Percentiles rank a stretch among this genome's conserved stretches.
phyloP scores from a whole-genome alignment of 768 basidiomycete species.

The Cystobasidium ongulense region DNA sequence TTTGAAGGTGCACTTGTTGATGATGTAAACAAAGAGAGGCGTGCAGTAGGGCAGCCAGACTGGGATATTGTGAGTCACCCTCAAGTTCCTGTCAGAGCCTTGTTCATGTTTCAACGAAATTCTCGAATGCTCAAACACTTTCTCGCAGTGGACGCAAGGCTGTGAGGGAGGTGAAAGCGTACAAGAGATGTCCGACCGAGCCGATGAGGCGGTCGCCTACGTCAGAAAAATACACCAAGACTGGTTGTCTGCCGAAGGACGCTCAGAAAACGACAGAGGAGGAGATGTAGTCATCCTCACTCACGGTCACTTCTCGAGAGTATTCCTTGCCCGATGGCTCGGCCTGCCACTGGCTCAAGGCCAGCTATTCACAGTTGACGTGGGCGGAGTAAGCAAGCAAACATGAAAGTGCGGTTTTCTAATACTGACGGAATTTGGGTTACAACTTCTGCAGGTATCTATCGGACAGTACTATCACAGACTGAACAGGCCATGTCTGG shows the following conservation, averaged over 20 bases:
- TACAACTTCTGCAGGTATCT: conserved; percentile 6
- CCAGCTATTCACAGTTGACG: conserved; percentile 34
- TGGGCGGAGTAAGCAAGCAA: conserved; percentile 18
- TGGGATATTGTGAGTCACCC: conserved; percentile 40
- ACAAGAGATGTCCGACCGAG: conserved; percentile 66
- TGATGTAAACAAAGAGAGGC: conserved; percentile 59
- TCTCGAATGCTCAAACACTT: conserved; percentile 56
- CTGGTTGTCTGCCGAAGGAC: conserved; percentile 62
- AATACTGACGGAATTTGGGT: background rate
- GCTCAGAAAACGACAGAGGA: conserved; percentile 58
- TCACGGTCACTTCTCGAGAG: conserved; percentile 59
- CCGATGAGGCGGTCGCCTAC: conserved; percentile 66
- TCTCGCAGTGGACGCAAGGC: conserved; percentile 30
- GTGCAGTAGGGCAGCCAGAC: conserved; percentile 30
- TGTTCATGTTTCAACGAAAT: conserved; percentile 48
- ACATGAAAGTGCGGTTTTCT: background rate
- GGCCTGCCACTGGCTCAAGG: conserved; percentile 54
- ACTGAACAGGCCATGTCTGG: conserved; percentile 16
- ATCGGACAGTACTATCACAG: conserved; percentile 28
- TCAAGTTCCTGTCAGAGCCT: conserved; percentile 63
- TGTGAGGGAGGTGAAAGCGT: conserved; percentile 83
- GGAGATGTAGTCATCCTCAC: conserved; percentile 82
- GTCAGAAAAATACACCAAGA: conserved; percentile 55
- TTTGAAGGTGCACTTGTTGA: conserved; percentile 74
- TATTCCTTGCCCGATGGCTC: conserved; percentile 73